Base-by-base conservation (phyloP, 2,329 filamentous ascomycete species). In the Nigrospora osmanthi region DNA sequence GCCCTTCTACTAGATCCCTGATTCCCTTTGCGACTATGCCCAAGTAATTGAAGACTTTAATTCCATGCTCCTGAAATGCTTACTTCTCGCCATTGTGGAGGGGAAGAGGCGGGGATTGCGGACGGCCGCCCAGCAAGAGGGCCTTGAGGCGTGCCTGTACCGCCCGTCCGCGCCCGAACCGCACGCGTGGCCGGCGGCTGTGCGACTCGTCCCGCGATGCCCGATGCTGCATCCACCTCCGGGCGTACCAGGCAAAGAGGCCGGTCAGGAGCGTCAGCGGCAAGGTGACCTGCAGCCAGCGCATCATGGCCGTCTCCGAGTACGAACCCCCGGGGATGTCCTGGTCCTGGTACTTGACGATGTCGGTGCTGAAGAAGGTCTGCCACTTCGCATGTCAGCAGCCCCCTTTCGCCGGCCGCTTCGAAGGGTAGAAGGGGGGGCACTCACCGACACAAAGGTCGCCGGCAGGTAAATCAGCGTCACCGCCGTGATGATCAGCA, bases 211-310 rank as follows among this genome's bases (percentile, higher is more conserved):
- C 39, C 2, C 30, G 30, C 11, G 17, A 12, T 28, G 30, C 32
- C 15, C 30, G 30, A 17, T 28, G 19, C 15, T 34, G 39, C 15
- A 40, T 11, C 3, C 12, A 31, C 19, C 28, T 43, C 19, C 38
- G 35, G 4, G 30, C 43, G 30, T 34, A 17, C 38, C 43, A 40
- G 3, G 45, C 40, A 11, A 34, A 44, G 3, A 37, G 6, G n/a
- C 58, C 35, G 0, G 65, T 67, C 0, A 67, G 6, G 3, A 52
- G 33, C 2, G 61, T 67, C 11, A 68, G 45, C 2, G 65, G 64
- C n/a, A 67, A 39, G 3, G 65, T 63, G 3, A 68, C 55, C 40
- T 67, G 49, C 3, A 67, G 46, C 64, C 65, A 68, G 35, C 60
- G 49, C 11, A 48, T 30, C 42, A 68, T 38, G 9, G 63, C 65